A percentile compares a stretch with the other conserved stretches of the same genome.
Evolutionary conservation across 352 stramenopile species (phyloP).

Genomic region (Pythium insidiosum): DNA sequence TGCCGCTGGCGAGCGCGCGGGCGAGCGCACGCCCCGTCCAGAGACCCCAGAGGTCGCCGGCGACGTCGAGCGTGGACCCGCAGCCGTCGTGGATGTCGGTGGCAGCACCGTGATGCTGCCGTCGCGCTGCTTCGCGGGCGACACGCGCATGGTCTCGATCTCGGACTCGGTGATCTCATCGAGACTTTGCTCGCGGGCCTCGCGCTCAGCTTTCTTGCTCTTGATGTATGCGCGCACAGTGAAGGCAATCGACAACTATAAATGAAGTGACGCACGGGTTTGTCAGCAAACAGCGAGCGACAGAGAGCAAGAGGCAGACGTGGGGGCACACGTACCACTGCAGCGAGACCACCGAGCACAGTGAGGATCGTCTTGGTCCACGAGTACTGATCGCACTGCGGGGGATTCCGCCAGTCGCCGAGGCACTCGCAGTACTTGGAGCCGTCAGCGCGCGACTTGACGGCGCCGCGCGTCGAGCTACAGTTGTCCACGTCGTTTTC

Average conservation of each 20-base stretch:
- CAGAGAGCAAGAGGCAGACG: not conserved
- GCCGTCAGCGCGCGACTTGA: conserved; percentile 6
- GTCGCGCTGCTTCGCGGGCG: conserved; percentile 11
- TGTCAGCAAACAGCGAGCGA: not conserved
- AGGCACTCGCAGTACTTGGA: conserved; percentile 21
- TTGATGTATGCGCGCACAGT: conserved; percentile 18
- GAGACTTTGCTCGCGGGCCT: conserved; percentile 6
- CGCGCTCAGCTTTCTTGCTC: conserved; percentile 16
- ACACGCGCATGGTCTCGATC: conserved; percentile 16
- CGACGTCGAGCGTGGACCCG: not conserved
- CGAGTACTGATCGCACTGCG: conserved; percentile 18
- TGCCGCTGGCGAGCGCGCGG: conserved; percentile 7
- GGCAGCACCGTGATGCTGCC: no score
- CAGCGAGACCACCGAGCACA: conserved; percentile 19
- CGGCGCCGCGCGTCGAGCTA: conserved; percentile 10
- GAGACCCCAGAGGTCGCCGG: not conserved
- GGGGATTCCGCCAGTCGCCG: conserved; percentile 24
- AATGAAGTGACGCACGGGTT: not conserved
- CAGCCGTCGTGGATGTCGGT: no score
- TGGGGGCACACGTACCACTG: conserved; percentile 13
- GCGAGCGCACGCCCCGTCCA: conserved; percentile 6
- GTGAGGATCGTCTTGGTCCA: conserved; percentile 27
- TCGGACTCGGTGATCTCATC: conserved; percentile 12
- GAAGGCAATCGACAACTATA: conserved; percentile 17
- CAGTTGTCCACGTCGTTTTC: conserved; percentile 16